These are phyloP conservation scores for Peronosclerospora sorghi DNA, from an alignment of 352 stramenopile species.

Conservation along the genomic window DNA sequence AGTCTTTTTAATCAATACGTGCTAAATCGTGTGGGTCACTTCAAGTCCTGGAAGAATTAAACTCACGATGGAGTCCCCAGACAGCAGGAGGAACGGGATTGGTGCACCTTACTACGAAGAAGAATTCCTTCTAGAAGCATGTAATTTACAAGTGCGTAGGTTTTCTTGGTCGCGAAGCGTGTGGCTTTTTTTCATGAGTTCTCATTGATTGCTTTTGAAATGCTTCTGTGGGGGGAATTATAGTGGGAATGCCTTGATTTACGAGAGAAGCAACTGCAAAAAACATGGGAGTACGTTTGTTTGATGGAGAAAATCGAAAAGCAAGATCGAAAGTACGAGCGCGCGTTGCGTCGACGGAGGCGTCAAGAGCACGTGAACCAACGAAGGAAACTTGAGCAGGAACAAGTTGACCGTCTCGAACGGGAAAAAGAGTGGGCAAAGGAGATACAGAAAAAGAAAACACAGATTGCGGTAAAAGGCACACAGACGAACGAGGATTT, in stretches of 20 bases:
- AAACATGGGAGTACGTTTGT: slow-evolving; percentile 41
- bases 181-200: background rate
- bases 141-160: slow-evolving; percentile 42
- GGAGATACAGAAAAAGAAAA: slow-evolving; percentile 8
- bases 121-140: slow-evolving; percentile 48
- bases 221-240: background rate
- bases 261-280: slow-evolving; percentile 35
- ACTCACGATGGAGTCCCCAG: slow-evolving; percentile 24
- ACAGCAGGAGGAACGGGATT: slow-evolving; percentile 4
- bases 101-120: slow-evolving; percentile 22
- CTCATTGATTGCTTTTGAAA: background rate
- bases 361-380: slow-evolving; percentile 9
- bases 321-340: slow-evolving; percentile 34
- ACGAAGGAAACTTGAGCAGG: slow-evolving; percentile 7
- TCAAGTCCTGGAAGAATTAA: slow-evolving; percentile 7
- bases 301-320: slow-evolving; percentile 40
- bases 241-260: slow-evolving; percentile 62
- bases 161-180: background rate
- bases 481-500: slow-evolving; percentile 12
- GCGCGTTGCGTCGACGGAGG: slow-evolving; percentile 13
- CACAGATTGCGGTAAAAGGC: slow-evolving; percentile 1
- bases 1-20: slow-evolving; percentile 6
- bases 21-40: slow-evolving; percentile 5
- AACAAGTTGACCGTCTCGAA: slow-evolving; percentile 8
- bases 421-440: slow-evolving; percentile 1